Percentiles rank a stretch among this genome's conserved stretches.
phyloP scores from a whole-genome alignment of 495 filamentous ascomycete species.

The Aspergillus nidulans region DNA sequence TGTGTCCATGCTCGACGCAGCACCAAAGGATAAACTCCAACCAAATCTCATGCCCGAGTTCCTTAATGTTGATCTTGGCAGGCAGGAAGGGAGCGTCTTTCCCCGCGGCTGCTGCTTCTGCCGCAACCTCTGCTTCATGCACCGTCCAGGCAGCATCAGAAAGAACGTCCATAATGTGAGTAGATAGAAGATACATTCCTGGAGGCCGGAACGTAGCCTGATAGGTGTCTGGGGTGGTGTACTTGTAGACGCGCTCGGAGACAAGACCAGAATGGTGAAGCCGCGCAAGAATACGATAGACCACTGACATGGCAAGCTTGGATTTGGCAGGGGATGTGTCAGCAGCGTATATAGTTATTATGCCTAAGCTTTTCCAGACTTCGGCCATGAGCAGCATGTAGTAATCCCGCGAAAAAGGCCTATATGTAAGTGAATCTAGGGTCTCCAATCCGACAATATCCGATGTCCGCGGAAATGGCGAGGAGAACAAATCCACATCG shows the following conservation, averaged over 20 bases:
- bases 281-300: constrained; percentile 55
- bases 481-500: constrained; percentile 3
- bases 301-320: constrained; percentile 50
- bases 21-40: constrained; percentile 64
- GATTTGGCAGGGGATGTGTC: constrained; percentile 35
- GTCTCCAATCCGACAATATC: constrained; percentile 1
- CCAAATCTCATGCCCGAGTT: constrained; percentile 58
- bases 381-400: constrained; percentile 27
- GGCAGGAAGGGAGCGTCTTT: constrained; percentile 49
- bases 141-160: constrained; percentile 59
- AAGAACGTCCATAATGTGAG: constrained; percentile 55
- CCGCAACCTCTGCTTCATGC: constrained; percentile 42
- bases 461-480: neutral
- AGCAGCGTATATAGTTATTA: constrained; percentile 50
- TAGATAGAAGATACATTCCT: constrained; percentile 51
- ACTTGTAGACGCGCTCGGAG: constrained; percentile 56
- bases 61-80: constrained; percentile 47
- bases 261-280: constrained; percentile 55
- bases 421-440: constrained; percentile 24
- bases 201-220: constrained; percentile 49
- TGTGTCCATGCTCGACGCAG: constrained; percentile 59
- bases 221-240: constrained; percentile 28
- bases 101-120: constrained; percentile 41
- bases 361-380: constrained; percentile 44
- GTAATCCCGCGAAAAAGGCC: constrained; percentile 23